Base-by-base conservation (phyloP, 2,329 filamentous ascomycete genomes). In the Aurifilum marmelostoma region DNA sequence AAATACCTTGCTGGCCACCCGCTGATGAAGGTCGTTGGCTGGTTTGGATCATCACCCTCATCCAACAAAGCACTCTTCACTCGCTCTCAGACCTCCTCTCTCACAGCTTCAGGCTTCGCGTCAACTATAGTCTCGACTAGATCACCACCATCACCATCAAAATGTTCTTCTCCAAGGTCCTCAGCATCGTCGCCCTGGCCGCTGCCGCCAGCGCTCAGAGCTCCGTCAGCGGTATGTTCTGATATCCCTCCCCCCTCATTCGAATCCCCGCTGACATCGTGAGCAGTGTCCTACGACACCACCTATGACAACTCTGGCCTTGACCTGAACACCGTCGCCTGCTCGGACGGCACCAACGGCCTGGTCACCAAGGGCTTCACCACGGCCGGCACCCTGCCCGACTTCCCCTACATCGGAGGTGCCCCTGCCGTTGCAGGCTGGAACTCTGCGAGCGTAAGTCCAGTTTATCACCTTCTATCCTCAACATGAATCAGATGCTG, bases 311-410 rank as follows among this genome's bases (percentile, higher is more conserved):
- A 90, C 72, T 77, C 77, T 60, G 73, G 73, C 70, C 85, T 88
- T 69, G 82, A 86, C 59, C 77, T 94, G 67, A 83, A 79, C 43
- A 77, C 75, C 6, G 84, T 93, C 59, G 77, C 89, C 71, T 93
- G 91, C 85, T 91, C 88, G 41, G 88, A 92, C 75, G 91, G 91
- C 67, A 61, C 71, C 71, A 90, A 92, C 79, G 91, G 91, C 69
- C 84, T 93, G 71, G 87, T 87, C 72, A 88, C 85, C 74, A 85
- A 83, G 74, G 83, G 83, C 74, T 91, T 86, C 87, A 76, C 79
- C 65, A 87, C 79, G 0, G 86, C 88, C 78, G 82, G 83, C 66
- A 75, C 82, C 39, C 77, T 88, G 73, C 81, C 82, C 21, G 72
- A 73, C 47, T 89, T 86, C 79, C 84, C 86, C 47, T 81, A 83